A percentile compares a stretch with the other conserved stretches of the same genome.
phyloP scores from a whole-genome alignment of 2,329 filamentous ascomycete species.

The Stromatinia cepivora region DNA sequence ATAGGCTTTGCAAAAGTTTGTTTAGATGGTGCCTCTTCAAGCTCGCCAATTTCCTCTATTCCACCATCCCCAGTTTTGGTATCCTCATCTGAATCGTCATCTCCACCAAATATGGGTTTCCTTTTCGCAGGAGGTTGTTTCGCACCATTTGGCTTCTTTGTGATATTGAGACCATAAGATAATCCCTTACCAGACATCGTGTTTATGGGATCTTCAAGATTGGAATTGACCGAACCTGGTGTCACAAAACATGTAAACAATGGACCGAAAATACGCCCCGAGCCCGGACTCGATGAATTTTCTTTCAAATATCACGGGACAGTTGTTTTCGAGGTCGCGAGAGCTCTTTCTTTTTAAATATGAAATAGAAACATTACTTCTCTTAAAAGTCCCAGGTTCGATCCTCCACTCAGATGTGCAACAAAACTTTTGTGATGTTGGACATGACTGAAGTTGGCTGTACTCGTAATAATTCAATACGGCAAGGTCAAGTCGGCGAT shows the following conservation, averaged over 20 bases:
- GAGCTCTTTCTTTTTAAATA: neutral
- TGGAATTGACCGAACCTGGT: neutral
- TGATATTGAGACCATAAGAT: constrained; percentile 59
- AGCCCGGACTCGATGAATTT: neutral
- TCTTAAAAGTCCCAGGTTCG: neutral
- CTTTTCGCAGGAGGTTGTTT: constrained; percentile 53
- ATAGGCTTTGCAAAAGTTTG: constrained; percentile 40
- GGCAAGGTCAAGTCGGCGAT: neutral
- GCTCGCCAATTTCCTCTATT: constrained; percentile 60
- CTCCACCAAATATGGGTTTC: constrained; percentile 60
- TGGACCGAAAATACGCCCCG: neutral
- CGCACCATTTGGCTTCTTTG: constrained; percentile 53
- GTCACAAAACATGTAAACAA: constrained; percentile 6
- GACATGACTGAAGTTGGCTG: neutral
- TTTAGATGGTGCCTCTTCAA: constrained; percentile 51
- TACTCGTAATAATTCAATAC: neutral
- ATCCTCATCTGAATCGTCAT: constrained; percentile 58
- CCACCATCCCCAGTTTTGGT: constrained; percentile 42
- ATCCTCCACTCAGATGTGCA: neutral
- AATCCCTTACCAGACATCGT: constrained; percentile 44
- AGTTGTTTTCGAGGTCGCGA: neutral
- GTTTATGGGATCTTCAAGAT: neutral
- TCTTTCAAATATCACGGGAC: neutral
- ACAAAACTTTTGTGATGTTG: neutral
- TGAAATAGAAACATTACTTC: neutral